phyloP scores from a whole-genome alignment of 441 rosid genomes.

The Populus hybrid region DNA sequence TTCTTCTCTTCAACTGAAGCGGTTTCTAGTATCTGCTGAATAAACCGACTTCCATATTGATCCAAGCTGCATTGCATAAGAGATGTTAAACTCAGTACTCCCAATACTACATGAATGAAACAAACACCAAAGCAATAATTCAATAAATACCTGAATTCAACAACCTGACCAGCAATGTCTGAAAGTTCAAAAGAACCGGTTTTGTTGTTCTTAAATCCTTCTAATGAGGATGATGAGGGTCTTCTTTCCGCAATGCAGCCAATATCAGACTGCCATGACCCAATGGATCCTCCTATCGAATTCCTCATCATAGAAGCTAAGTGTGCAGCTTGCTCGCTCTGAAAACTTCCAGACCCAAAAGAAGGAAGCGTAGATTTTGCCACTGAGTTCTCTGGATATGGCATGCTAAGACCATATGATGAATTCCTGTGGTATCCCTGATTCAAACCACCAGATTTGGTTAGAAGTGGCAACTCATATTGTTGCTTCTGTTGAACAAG shows the following conservation, averaged over 20 bases:
- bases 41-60: conserved; percentile 93
- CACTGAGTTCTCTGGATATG: conserved; percentile 43
- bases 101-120: conserved; percentile 8
- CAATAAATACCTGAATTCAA: conserved; percentile 71
- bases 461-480: conserved; percentile 39
- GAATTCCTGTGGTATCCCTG: conserved; percentile 49
- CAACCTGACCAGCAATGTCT: conserved; percentile 66
- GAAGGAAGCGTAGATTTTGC: conserved; percentile 52
- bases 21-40: conserved; percentile 89
- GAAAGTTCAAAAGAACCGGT: conserved; percentile 66
- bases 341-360: conserved; percentile 52
- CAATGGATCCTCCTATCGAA: conserved; percentile 49
- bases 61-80: conserved; percentile 59
- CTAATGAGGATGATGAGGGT: conserved; percentile 52
- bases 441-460: conserved; percentile 47
- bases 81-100: conserved; percentile 13
- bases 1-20: conserved; percentile 72
- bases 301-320: conserved; percentile 56
- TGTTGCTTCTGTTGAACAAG: conserved; percentile 76
- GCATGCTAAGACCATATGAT: conserved; percentile 48
- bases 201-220: conserved; percentile 81
- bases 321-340: conserved; percentile 46
- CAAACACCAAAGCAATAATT: conserved; percentile 14
- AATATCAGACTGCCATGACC: conserved; percentile 52
- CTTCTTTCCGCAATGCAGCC: conserved; percentile 50